A percentile compares a stretch with the other conserved stretches of the same genome.
phyloP scores from a whole-genome alignment of 495 filamentous ascomycete species.

The Lasiosphaeris hirsuta region DNA sequence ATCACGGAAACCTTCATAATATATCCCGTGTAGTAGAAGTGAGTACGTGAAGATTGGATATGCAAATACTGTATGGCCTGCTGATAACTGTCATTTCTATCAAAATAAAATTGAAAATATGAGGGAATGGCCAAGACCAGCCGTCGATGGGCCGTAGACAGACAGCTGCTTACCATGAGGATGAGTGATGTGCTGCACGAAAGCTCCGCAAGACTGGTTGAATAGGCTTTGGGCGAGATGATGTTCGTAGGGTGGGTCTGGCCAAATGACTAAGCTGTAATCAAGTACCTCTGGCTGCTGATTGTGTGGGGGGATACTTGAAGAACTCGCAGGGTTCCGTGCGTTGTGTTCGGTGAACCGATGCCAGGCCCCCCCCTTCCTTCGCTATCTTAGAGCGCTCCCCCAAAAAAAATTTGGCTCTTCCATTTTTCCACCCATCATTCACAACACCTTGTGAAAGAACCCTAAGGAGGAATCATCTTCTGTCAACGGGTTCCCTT shows the following conservation, averaged over 20 bases:
- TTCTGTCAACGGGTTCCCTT: slow-evolving; percentile 24
- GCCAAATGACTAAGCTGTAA: neutral
- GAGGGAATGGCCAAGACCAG: too few relatives aligned
- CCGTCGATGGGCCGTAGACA: too few relatives aligned
- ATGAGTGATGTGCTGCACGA: neutral
- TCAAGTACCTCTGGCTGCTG: neutral
- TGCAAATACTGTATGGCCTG: too few relatives aligned
- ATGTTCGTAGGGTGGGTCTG: neutral
- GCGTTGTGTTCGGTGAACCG: neutral
- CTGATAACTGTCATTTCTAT: too few relatives aligned
- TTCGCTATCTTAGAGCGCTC: slow-evolving; percentile 13
- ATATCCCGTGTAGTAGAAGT: too few relatives aligned
- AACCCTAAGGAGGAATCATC: slow-evolving; percentile 32
- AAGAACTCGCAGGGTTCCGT: neutral
- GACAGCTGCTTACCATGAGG: neutral
- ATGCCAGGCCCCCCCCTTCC: slow-evolving; percentile 15
- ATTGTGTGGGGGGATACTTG: neutral
- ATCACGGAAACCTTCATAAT: too few relatives aligned
- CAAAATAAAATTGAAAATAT: too few relatives aligned
- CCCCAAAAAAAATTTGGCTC: slow-evolving; percentile 35
- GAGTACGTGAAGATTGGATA: too few relatives aligned
- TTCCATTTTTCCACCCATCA: slow-evolving; percentile 33
- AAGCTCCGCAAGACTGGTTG: too few relatives aligned
- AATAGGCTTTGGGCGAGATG: neutral
- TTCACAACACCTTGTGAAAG: slow-evolving; percentile 36